A percentile compares a stretch with the other conserved stretches of the same genome.
These are phyloP conservation scores for Saccharomycopsis amapae DNA, from an alignment of 805 yeast species.

Conservation along the genomic window DNA sequence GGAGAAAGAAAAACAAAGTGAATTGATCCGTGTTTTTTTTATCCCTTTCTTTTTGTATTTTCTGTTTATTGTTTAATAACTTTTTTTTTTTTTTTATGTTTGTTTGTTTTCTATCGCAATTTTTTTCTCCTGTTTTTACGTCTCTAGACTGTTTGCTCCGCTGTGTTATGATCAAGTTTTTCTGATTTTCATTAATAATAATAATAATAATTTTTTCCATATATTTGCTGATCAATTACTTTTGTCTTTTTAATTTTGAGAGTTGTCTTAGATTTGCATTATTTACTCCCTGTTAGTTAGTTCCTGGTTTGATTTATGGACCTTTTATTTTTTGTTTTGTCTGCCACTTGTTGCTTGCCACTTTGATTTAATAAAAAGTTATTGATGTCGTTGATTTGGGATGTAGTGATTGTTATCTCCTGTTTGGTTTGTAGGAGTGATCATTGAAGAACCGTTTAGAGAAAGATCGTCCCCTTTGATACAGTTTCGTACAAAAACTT, in stretches of 20 bases:
- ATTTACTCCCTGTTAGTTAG: no score
- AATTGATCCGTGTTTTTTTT: not conserved
- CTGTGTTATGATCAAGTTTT: not conserved
- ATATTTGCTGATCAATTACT: not conserved
- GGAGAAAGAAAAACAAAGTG: slow-evolving; percentile 9
- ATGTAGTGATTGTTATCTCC: no score
- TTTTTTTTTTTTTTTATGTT: slow-evolving; percentile 2
- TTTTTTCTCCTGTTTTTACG: not conserved
- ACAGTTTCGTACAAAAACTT: no score
- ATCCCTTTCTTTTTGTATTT: not conserved
- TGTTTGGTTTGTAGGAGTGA: no score
- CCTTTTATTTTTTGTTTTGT: no score
- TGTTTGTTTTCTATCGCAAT: not conserved
- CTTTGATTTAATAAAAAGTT: no score
- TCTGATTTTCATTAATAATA: not conserved
- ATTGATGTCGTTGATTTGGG: no score
- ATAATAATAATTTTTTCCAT: not conserved
- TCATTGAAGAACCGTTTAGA: no score
- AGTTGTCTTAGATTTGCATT: no score
- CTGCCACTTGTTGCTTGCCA: no score
- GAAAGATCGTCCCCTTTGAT: no score
- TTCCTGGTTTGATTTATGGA: no score
- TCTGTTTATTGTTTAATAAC: slow-evolving; percentile 2
- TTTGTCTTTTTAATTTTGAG: not conserved
- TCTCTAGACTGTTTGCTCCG: not conserved